These are phyloP conservation scores for Salix dunnii DNA, from an alignment of 345 rosid genomes.

Conservation along the genomic window DNA sequence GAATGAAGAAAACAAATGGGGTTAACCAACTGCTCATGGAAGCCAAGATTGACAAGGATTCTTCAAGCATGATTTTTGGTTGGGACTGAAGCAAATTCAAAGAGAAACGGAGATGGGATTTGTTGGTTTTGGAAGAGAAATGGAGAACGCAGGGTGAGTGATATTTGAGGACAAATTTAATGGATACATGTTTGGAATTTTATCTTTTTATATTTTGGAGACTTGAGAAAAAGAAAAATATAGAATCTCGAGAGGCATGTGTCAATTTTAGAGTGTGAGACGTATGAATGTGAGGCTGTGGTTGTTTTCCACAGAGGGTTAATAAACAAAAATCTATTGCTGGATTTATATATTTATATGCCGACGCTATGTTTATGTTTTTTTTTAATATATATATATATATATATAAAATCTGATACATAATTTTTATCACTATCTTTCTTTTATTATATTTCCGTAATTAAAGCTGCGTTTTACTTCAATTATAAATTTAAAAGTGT, in stretches of 20 bases:
- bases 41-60: constrained; percentile 52
- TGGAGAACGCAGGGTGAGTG: not conserved
- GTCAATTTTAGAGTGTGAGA: too few relatives aligned
- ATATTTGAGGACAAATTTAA: not conserved
- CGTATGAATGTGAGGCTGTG: not conserved
- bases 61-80: constrained; percentile 41
- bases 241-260: not conserved
- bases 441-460: too few relatives aligned
- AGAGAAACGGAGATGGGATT: not conserved
- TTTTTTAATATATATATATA: too few relatives aligned
- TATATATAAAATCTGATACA: too few relatives aligned
- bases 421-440: too few relatives aligned
- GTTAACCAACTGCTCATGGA: constrained; percentile 74
- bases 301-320: not conserved
- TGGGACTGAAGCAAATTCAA: not conserved
- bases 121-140: not conserved
- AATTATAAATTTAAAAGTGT: too few relatives aligned
- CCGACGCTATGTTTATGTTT: not conserved
- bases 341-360: not conserved
- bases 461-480: too few relatives aligned
- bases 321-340: not conserved
- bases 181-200: not conserved
- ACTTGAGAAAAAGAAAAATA: not conserved
- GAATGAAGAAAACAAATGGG: constrained; percentile 61
- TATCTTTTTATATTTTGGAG: not conserved